Evolutionary conservation across 805 yeast genomes (phyloP).

Genomic region (Lachancea cidri): DNA sequence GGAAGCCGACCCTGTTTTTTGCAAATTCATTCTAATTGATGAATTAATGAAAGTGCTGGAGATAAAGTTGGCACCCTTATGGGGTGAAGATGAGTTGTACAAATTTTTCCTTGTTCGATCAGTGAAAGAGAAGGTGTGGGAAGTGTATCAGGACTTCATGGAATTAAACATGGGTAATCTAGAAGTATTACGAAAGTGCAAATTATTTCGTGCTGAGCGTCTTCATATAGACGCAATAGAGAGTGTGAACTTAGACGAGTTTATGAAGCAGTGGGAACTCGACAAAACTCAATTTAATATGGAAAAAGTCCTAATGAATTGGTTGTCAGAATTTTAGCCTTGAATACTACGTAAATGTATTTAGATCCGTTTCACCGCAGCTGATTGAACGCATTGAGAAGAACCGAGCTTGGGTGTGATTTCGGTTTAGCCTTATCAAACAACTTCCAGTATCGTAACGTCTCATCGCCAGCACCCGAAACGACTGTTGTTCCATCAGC

Average conservation of each 20-base stretch:
- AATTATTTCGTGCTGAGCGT: slow-evolving; percentile 15
- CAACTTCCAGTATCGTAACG: slow-evolving; percentile 91
- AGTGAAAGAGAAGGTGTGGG: slow-evolving; percentile 26
- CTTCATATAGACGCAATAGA: slow-evolving; percentile 11
- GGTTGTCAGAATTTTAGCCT: slow-evolving; percentile 19
- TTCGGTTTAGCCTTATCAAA: slow-evolving; percentile 71
- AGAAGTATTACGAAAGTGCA: slow-evolving; percentile 8
- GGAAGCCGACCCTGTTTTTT: slow-evolving; percentile 10
- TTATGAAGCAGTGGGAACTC: slow-evolving; percentile 16
- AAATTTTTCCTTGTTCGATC: slow-evolving; percentile 22
- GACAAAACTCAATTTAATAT: slow-evolving; percentile 13
- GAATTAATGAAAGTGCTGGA: slow-evolving; percentile 22
- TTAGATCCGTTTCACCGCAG: slow-evolving; percentile 40
- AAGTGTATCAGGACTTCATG: slow-evolving; percentile 4
- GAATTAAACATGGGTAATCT: slow-evolving; percentile 2
- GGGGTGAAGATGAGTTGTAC: slow-evolving; percentile 24
- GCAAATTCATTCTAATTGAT: slow-evolving; percentile 22
- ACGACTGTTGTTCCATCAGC: slow-evolving; percentile 97
- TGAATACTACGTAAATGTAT: background rate
- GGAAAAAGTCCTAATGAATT: slow-evolving; percentile 19
- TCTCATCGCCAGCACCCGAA: slow-evolving; percentile 98
- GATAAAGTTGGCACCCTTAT: slow-evolving; percentile 20
- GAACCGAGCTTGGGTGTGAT: slow-evolving; percentile 53
- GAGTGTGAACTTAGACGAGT: slow-evolving; percentile 17
- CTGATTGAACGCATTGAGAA: slow-evolving; percentile 71